Evolutionary conservation across 2,329 filamentous ascomycete genomes (phyloP).

Genomic region (Pestalotiopsis sp.): DNA sequence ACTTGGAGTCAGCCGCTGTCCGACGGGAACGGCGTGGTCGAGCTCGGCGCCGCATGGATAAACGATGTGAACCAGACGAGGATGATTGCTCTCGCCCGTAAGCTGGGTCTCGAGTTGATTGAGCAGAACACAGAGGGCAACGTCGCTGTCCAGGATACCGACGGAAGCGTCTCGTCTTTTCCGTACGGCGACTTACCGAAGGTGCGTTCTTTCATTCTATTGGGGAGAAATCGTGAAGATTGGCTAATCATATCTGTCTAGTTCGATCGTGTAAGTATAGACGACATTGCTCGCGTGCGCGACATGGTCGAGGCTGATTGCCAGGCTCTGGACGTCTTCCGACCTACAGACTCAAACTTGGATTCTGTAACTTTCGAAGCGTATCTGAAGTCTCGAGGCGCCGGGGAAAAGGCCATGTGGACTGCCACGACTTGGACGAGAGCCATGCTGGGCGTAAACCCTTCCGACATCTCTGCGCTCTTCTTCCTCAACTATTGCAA

Average conservation of each 20-base stretch:
- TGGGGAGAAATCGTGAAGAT: too few relatives aligned
- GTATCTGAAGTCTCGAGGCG: constrained; percentile 24
- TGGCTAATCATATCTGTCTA: background rate
- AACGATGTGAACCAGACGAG: constrained; percentile 53
- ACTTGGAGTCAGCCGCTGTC: constrained; percentile 39
- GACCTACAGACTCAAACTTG: constrained; percentile 19
- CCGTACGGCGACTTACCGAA: constrained; percentile 19
- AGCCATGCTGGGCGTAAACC: constrained; percentile 32
- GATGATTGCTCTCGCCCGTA: constrained; percentile 40
- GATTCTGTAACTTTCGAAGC: constrained; percentile 30
- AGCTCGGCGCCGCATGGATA: constrained; percentile 60
- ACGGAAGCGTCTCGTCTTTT: constrained; percentile 18
- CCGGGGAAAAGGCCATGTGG: constrained; percentile 12
- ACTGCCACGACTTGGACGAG: constrained; percentile 23
- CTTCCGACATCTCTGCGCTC: constrained; percentile 48
- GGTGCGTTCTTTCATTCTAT: constrained; percentile 12
- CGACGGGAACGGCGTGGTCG: constrained; percentile 38
- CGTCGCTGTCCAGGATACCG: constrained; percentile 28
- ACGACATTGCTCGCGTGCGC: constrained; percentile 17
- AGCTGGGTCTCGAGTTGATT: constrained; percentile 43
- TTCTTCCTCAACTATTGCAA: constrained; percentile 59
- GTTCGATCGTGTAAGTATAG: constrained; percentile 10
- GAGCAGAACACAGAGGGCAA: constrained; percentile 48
- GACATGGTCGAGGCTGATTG: constrained; percentile 30
- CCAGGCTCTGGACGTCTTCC: constrained; percentile 23